Conservation (phyloP, 1,284 basidiomycete species). For the Bondarzewia mesenterica region DNA sequence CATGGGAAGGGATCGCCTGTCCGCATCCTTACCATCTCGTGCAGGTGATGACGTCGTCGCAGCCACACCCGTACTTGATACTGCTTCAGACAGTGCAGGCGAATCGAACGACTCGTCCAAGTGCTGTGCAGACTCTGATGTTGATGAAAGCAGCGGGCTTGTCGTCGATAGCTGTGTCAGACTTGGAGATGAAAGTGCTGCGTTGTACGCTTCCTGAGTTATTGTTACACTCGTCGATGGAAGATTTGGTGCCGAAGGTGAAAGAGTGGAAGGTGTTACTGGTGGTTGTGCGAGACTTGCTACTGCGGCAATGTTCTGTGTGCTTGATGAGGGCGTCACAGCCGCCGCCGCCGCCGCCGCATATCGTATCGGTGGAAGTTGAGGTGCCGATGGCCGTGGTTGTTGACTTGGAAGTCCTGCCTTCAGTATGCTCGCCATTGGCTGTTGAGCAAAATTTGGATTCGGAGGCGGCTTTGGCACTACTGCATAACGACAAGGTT, state of each 20-base stretch:
- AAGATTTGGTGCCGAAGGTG: conserved; percentile 11
- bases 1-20: neutral
- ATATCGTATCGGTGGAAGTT: conserved; percentile 81
- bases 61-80: conserved; percentile 43
- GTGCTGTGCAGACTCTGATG: conserved; percentile 58
- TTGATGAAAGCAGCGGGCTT: conserved; percentile 71
- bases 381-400: conserved; percentile 32
- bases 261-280: neutral
- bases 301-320: conserved; percentile 12
- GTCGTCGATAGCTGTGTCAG: conserved; percentile 72
- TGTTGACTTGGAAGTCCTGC: conserved; percentile 49
- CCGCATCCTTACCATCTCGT: conserved; percentile 6
- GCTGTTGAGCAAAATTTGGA: conserved; percentile 72
- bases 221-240: conserved; percentile 18
- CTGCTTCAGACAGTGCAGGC: conserved; percentile 63
- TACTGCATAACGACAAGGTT: too few species aligned
- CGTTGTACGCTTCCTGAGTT: conserved; percentile 41
- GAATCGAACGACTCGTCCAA: conserved; percentile 58
- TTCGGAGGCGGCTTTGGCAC: conserved; percentile 71
- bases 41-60: conserved; percentile 47
- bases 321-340: conserved; percentile 36
- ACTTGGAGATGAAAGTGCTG: conserved; percentile 61
- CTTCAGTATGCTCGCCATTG: conserved; percentile 77
- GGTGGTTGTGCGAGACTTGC: neutral
- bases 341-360: conserved; percentile 89